A percentile compares a stretch with the other conserved stretches of the same genome.
Evolutionary conservation across 2,329 filamentous ascomycete genomes (phyloP).

Genomic region (Nothopassalora personata): DNA sequence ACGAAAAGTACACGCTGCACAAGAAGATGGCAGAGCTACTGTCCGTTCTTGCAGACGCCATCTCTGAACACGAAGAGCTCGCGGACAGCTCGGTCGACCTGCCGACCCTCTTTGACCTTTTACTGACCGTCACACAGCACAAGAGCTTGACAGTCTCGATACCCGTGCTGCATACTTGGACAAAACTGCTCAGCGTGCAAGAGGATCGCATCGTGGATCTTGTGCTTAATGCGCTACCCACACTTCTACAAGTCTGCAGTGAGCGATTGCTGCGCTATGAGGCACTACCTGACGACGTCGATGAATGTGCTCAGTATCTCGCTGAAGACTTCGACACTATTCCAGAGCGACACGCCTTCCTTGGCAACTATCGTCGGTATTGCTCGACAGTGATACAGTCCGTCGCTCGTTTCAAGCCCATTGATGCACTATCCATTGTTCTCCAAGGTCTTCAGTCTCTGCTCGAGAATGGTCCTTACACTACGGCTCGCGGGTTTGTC

Average conservation of each 20-base stretch:
- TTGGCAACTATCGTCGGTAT: constrained; percentile 91
- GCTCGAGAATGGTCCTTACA: constrained; percentile 66
- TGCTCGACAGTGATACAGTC: constrained; percentile 81
- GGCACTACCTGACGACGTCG: constrained; percentile 71
- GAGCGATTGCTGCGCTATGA: constrained; percentile 83
- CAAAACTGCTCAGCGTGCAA: constrained; percentile 68
- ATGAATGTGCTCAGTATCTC: constrained; percentile 73
- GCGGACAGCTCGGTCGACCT: constrained; percentile 61
- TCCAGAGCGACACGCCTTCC: constrained; percentile 88
- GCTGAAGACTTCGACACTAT: constrained; percentile 92
- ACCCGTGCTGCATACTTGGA: constrained; percentile 85
- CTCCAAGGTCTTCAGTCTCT: constrained; percentile 71
- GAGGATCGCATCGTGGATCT: constrained; percentile 62
- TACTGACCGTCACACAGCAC: constrained; percentile 73
- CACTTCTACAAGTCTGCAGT: constrained; percentile 76
- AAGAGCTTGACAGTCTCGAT: constrained; percentile 90
- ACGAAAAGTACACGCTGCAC: constrained; percentile 85
- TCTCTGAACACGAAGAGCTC: constrained; percentile 66
- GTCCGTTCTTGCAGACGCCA: constrained; percentile 75
- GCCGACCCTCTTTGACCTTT: constrained; percentile 69
- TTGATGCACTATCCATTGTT: constrained; percentile 83
- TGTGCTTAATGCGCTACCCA: constrained; percentile 60
- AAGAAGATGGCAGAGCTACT: constrained; percentile 95
- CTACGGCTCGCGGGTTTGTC: constrained; percentile 61
- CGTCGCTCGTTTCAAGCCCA: constrained; percentile 73